Evolutionary conservation across 2,329 filamentous ascomycete species (phyloP).

Genomic region (Cladophialophora yegresii): DNA sequence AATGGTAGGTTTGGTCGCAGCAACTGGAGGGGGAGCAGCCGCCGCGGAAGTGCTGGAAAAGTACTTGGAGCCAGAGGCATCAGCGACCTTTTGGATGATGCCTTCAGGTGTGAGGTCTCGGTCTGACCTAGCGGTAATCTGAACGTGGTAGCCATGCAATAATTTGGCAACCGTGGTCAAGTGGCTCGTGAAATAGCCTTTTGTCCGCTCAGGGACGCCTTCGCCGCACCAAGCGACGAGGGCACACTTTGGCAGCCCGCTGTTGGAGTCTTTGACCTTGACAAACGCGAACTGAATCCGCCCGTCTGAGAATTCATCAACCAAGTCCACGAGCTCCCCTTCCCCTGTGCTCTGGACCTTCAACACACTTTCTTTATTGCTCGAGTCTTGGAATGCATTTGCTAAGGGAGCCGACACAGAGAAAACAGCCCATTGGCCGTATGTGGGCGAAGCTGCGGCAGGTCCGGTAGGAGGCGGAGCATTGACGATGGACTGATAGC

Average conservation of each 20-base stretch:
- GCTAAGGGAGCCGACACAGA: constrained; percentile 87
- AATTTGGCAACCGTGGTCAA: constrained; percentile 85
- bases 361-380: constrained; percentile 86
- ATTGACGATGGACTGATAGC: constrained; percentile 69
- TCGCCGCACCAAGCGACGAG: constrained; percentile 97
- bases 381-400: constrained; percentile 83
- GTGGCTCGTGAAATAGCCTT: constrained; percentile 98
- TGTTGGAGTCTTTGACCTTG: constrained; percentile 95
- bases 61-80: constrained; percentile 94
- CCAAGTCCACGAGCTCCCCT: constrained; percentile 83
- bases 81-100: constrained; percentile 90
- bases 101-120: constrained; percentile 81
- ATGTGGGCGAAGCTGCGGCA: constrained; percentile 71
- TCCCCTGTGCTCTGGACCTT: constrained; percentile 94
- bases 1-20: constrained; percentile 60
- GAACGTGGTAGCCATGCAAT: constrained; percentile 94
- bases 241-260: constrained; percentile 82
- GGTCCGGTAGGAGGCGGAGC: constrained; percentile 58
- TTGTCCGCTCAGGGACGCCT: constrained; percentile 95
- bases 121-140: constrained; percentile 92
- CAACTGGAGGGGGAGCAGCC: constrained; percentile 55
- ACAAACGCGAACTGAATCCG: constrained; percentile 95
- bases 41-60: constrained; percentile 66
- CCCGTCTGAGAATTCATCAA: constrained; percentile 96
- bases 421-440: constrained; percentile 91